These are phyloP conservation scores for Pseudonectria buxi DNA, from an alignment of 2,329 filamentous ascomycete genomes.

Conservation along the genomic window DNA sequence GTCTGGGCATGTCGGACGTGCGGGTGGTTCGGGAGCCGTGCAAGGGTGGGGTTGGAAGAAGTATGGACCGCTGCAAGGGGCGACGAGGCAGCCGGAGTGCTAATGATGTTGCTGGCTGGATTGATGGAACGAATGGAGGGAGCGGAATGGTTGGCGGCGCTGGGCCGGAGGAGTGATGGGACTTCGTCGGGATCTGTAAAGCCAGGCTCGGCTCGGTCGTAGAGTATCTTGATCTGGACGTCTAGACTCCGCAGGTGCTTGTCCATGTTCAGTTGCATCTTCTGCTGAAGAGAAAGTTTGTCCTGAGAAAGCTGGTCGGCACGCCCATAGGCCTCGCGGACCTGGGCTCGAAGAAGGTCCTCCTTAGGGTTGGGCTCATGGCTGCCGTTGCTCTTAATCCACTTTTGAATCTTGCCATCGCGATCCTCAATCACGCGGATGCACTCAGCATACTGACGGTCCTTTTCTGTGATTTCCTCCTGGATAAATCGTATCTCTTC, in stretches of 20 bases:
- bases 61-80: conserved; percentile 20
- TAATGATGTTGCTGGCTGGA: conserved; percentile 30
- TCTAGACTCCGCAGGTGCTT: conserved; percentile 59
- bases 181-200: conserved; percentile 57
- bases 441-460: conserved; percentile 63
- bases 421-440: conserved; percentile 62
- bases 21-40: conserved; percentile 35
- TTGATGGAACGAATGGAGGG: conserved; percentile 37
- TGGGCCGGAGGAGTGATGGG: conserved; percentile 54
- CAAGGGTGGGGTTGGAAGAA: conserved; percentile 35
- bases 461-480: conserved; percentile 76
- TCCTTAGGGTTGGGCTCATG: conserved; percentile 71
- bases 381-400: conserved; percentile 70
- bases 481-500: conserved; percentile 78
- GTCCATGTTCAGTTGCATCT: conserved; percentile 52
- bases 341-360: conserved; percentile 56
- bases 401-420: conserved; percentile 72
- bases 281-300: conserved; percentile 64
- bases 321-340: conserved; percentile 60
- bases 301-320: conserved; percentile 67
- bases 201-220: conserved; percentile 54
- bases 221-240: conserved; percentile 53
- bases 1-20: conserved; percentile 45
- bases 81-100: conserved; percentile 18
- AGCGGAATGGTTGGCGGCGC: conserved; percentile 44